Conservation (phyloP, 116 monocot genomes). For the Zostera marina region DNA sequence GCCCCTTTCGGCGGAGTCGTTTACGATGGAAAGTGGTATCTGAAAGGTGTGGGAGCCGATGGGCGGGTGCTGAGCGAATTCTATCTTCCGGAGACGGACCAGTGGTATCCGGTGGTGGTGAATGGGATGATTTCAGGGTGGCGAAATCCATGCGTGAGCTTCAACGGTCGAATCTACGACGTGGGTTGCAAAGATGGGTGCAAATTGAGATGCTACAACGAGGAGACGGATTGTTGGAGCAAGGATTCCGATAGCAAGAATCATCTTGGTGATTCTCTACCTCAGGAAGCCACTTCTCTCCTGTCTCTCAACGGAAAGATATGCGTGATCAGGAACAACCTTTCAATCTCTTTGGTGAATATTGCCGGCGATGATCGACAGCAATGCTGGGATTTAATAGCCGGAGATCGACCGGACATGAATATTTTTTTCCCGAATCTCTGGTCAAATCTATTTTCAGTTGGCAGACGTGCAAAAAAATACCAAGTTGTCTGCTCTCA, state of each 20-base stretch:
- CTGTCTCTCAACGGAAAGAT: slow-evolving; percentile 25
- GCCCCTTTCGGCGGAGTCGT: slow-evolving; percentile 24
- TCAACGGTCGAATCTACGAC: slow-evolving; percentile 21
- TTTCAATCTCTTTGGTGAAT: slow-evolving; percentile 26
- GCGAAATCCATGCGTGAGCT: slow-evolving; percentile 20
- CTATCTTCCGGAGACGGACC: slow-evolving; percentile 12
- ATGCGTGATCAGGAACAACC: slow-evolving; percentile 30
- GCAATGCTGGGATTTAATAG: slow-evolving; percentile 20
- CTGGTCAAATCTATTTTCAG: slow-evolving; percentile 24
- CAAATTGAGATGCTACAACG: slow-evolving; percentile 24
- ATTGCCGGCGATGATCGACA: slow-evolving; percentile 5
- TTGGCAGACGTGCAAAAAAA: slow-evolving; percentile 8
- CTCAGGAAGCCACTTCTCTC: slow-evolving; percentile 25
- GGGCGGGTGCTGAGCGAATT: slow-evolving; percentile 25
- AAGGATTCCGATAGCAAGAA: slow-evolving; percentile 19
- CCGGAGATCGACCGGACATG: slow-evolving; percentile 18
- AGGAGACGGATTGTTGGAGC: slow-evolving; percentile 23
- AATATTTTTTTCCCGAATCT: slow-evolving; percentile 24
- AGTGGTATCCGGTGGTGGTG: slow-evolving; percentile 12
- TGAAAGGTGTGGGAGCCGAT: slow-evolving; percentile 26
- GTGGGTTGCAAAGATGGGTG: slow-evolving; percentile 33
- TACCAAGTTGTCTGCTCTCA: slow-evolving; percentile 35
- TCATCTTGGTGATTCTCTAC: slow-evolving; percentile 22
- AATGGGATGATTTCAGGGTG: slow-evolving; percentile 25
- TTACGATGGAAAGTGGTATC: slow-evolving; percentile 27